These are phyloP conservation scores for Aspergillus taichungensis DNA, from an alignment of 495 filamentous ascomycete species.

Conservation along the genomic window DNA sequence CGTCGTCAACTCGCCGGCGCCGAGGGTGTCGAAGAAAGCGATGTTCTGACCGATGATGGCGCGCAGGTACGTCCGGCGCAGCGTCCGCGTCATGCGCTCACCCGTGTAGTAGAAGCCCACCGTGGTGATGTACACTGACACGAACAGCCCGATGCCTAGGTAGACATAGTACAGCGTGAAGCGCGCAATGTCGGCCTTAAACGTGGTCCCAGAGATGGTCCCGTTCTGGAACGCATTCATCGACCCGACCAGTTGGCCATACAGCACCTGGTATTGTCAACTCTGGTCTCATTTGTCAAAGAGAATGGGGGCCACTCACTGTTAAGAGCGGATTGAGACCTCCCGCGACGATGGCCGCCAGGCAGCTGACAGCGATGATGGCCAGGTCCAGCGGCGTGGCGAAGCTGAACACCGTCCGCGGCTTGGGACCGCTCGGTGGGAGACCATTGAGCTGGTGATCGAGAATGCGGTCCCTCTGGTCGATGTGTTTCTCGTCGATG, in stretches of 20 bases:
- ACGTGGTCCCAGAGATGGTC: not conserved
- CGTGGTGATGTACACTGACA: not conserved
- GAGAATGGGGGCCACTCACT: too few relatives aligned
- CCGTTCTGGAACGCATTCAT: not conserved
- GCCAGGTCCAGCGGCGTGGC: not conserved
- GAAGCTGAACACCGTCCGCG: not conserved
- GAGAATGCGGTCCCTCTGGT: too few relatives aligned
- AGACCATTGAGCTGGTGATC: not conserved
- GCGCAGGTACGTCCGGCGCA: slow-evolving; percentile 23
- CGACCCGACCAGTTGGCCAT: not conserved
- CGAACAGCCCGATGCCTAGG: not conserved
- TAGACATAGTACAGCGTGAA: not conserved
- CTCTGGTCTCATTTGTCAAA: too few relatives aligned
- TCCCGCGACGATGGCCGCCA: not conserved
- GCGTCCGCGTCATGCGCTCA: slow-evolving; percentile 20
- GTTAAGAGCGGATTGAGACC: not conserved
- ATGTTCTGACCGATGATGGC: slow-evolving; percentile 34
- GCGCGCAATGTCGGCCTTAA: not conserved
- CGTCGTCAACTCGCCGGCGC: slow-evolving; percentile 28
- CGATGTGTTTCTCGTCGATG: too few relatives aligned
- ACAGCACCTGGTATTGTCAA: too few relatives aligned
- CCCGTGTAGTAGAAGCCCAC: slow-evolving; percentile 17
- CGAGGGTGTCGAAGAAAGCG: slow-evolving; percentile 29
- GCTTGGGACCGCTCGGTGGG: not conserved
- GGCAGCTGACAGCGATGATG: not conserved